Conservation (phyloP, 192 early-diverging fungal species). For the Coemansia sp. region DNA sequence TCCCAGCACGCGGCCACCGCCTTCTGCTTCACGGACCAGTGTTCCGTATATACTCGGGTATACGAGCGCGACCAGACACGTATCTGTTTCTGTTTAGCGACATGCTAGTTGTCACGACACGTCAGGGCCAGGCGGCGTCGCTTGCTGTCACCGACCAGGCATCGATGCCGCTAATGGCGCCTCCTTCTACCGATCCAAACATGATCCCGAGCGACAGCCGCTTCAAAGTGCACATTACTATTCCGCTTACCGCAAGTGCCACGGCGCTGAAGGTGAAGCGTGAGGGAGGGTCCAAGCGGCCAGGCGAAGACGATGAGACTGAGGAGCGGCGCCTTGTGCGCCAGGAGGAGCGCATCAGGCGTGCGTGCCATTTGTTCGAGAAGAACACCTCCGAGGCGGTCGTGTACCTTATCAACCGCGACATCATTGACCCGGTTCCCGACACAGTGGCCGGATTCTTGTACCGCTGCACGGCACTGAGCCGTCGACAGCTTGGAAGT, state of each 20-base stretch:
- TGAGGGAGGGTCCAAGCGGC: slow-evolving; percentile 44
- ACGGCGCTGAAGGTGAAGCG: slow-evolving; percentile 33
- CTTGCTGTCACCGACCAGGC: slow-evolving; percentile 1
- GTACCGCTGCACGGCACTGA: slow-evolving; percentile 52
- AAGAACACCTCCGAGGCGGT: slow-evolving; percentile 50
- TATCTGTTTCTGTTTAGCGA: slow-evolving; percentile 53
- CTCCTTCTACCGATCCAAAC: slow-evolving; percentile 34
- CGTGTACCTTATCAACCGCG: slow-evolving; percentile 46
- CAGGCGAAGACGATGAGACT: slow-evolving; percentile 41
- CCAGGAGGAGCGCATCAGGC: slow-evolving; percentile 49
- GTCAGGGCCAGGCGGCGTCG: slow-evolving; percentile 5
- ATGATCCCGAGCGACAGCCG: slow-evolving; percentile 22
- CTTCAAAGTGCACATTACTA: slow-evolving; percentile 43
- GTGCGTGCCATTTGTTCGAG: slow-evolving; percentile 48
- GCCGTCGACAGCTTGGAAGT: slow-evolving; percentile 44
- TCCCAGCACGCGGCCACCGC: slow-evolving; percentile 11
- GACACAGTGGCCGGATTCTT: slow-evolving; percentile 49
- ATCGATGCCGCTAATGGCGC: slow-evolving; percentile 14
- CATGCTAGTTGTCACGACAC: slow-evolving; percentile 45
- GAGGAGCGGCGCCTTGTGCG: slow-evolving; percentile 40
- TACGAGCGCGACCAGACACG: slow-evolving; percentile 40
- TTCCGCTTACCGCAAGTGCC: slow-evolving; percentile 25
- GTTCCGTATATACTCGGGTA: slow-evolving; percentile 38
- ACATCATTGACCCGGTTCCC: slow-evolving; percentile 38
- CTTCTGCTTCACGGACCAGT: slow-evolving; percentile 52